Conservation (phyloP, 169 alveolate species). For the Cryptosporidium muris region DNA sequence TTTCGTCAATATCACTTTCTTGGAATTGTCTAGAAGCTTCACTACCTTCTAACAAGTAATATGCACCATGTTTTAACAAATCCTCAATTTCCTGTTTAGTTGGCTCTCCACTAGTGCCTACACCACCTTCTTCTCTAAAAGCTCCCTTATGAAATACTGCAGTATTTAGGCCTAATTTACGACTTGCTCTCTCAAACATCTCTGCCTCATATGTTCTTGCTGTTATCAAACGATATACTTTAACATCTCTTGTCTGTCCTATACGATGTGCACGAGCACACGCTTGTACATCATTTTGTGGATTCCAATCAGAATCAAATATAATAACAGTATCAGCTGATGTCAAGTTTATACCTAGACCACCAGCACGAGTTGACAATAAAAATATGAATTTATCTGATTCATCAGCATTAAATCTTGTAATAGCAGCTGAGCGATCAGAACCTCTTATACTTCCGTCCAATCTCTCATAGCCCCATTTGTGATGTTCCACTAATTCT, state of each 20-base stretch:
- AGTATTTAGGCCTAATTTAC: conserved; percentile 89
- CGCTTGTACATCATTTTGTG: conserved; percentile 92
- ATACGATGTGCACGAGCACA: conserved; percentile 95
- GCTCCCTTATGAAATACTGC: conserved; percentile 90
- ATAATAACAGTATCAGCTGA: conserved; percentile 93
- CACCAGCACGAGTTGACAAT: conserved; percentile 93
- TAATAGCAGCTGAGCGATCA: conserved; percentile 80
- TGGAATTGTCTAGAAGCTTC: conserved; percentile 80
- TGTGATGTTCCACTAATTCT: conserved; percentile 81
- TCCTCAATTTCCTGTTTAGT: conserved; percentile 85
- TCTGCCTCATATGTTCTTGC: conserved; percentile 91
- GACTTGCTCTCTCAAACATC: conserved; percentile 92
- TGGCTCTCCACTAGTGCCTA: conserved; percentile 72
- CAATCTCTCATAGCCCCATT: conserved; percentile 84
- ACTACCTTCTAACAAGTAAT: conserved; percentile 84
- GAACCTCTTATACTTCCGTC: conserved; percentile 88
- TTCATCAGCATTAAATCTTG: conserved; percentile 84
- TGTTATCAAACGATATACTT: conserved; percentile 90
- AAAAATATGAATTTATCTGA: conserved; percentile 86
- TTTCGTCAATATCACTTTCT: conserved; percentile 84
- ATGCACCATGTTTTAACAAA: conserved; percentile 88
- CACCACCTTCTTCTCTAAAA: conserved; percentile 72
- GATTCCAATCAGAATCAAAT: conserved; percentile 95
- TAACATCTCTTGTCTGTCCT: conserved; percentile 90
- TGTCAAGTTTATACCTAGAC: conserved; percentile 93